Percentiles rank a stretch among this genome's conserved stretches.
Conservation (phyloP, 1,139 yeast species). For the Williopsis jadinii region DNA sequence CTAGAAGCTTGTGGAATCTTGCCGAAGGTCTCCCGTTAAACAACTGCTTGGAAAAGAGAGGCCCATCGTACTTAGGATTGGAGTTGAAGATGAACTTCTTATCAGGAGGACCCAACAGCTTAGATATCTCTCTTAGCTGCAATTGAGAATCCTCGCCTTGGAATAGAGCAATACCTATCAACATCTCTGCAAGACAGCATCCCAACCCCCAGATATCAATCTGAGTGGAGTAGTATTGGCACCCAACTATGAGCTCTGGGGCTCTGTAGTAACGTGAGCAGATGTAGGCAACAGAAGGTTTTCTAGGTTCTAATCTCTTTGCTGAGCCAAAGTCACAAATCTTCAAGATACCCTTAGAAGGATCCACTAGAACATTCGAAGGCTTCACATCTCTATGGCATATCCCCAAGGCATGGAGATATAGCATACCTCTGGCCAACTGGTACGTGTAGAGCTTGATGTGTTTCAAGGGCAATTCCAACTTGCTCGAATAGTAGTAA, state of each 20-base stretch:
- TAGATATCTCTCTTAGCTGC: slow-evolving; percentile 72
- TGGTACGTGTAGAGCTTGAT: slow-evolving; percentile 76
- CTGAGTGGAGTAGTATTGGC: slow-evolving; percentile 67
- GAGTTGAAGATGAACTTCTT: slow-evolving; percentile 67
- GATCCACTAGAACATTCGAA: slow-evolving; percentile 69
- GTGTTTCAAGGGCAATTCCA: slow-evolving; percentile 64
- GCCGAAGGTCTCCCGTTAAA: slow-evolving; percentile 53
- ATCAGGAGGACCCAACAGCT: slow-evolving; percentile 66
- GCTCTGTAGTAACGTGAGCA: slow-evolving; percentile 80
- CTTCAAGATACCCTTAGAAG: slow-evolving; percentile 55
- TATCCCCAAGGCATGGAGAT: slow-evolving; percentile 70
- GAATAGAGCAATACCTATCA: slow-evolving; percentile 72
- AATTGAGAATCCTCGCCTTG: slow-evolving; percentile 73
- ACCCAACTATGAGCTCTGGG: slow-evolving; percentile 76
- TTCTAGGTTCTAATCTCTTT: slow-evolving; percentile 63
- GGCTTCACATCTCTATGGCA: slow-evolving; percentile 83
- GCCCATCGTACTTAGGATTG: slow-evolving; percentile 69
- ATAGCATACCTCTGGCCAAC: slow-evolving; percentile 75
- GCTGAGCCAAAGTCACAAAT: slow-evolving; percentile 84
- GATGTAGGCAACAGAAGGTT: slow-evolving; percentile 71
- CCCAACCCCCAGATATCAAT: slow-evolving; percentile 86
- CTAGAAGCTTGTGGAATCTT: slow-evolving; percentile 62
- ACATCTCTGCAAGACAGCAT: slow-evolving; percentile 81
- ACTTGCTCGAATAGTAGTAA: slow-evolving; percentile 54
- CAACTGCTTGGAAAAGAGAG: slow-evolving; percentile 60